phyloP scores from a whole-genome alignment of 2,329 filamentous ascomycete genomes.

The Colletotrichum brevisporum region DNA sequence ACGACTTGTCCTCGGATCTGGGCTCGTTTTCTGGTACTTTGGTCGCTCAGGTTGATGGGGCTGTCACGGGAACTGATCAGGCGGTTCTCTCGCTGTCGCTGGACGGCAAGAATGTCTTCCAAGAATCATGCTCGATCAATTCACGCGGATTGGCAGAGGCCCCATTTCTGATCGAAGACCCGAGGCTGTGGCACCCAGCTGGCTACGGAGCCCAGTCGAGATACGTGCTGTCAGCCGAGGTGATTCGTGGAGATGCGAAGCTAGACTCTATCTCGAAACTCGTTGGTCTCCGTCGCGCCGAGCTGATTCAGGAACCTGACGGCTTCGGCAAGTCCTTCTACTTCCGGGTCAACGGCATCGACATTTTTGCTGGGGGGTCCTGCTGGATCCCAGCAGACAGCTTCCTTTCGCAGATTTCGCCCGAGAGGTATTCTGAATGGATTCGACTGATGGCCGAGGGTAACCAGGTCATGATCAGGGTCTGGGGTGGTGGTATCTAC shows the following conservation, averaged over 20 bases:
- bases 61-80: background rate
- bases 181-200: background rate
- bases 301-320: slow-evolving; percentile 38
- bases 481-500: slow-evolving; percentile 75
- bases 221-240: background rate
- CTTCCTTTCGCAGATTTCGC: slow-evolving; percentile 31
- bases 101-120: background rate
- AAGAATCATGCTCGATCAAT: background rate
- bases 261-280: slow-evolving; percentile 13
- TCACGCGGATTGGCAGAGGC: background rate
- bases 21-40: background rate
- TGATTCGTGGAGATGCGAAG: background rate
- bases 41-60: background rate
- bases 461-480: slow-evolving; percentile 39
- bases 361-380: slow-evolving; percentile 39
- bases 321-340: slow-evolving; percentile 39
- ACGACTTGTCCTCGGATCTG: slow-evolving; percentile 53
- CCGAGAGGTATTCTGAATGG: slow-evolving; percentile 39
- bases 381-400: slow-evolving; percentile 42
- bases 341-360: slow-evolving; percentile 41
- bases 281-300: slow-evolving; percentile 38
- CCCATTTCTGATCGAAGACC: background rate
- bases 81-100: background rate
- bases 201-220: background rate
- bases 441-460: slow-evolving; percentile 23